Evolutionary conservation across 139 green algal species (phyloP).

Genomic region (Nannochloris sp.): DNA sequence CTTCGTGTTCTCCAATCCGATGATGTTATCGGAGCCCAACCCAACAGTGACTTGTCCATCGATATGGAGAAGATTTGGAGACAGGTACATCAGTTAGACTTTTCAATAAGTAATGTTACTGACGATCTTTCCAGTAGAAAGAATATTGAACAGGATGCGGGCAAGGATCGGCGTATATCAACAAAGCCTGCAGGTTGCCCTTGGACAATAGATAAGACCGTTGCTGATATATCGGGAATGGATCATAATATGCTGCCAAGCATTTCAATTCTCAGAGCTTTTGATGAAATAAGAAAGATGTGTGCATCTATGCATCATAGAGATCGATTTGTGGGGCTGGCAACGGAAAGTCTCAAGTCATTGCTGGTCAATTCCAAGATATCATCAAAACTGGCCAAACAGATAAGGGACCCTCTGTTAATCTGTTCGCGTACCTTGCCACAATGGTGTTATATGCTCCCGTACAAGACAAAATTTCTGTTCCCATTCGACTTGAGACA

Average conservation of each 20-base stretch:
- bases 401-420: conserved; percentile 83
- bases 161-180: no score
- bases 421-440: conserved; percentile 77
- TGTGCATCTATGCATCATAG: neutral
- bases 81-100: no score
- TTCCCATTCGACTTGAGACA: conserved; percentile 83
- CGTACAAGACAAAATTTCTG: conserved; percentile 53
- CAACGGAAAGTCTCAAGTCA: neutral
- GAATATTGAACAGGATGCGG: no score
- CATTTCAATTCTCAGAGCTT: neutral
- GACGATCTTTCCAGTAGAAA: no score
- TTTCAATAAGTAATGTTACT: no score
- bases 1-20: no score
- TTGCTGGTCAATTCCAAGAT: conserved; percentile 57
- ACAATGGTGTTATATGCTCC: conserved; percentile 65
- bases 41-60: no score
- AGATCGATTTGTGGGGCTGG: neutral
- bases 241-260: no score
- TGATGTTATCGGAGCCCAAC: no score
- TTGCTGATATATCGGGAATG: neutral
- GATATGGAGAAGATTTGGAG: no score
- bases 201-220: neutral
- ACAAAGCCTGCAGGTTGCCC: neutral
- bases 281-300: conserved; percentile 5
- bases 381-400: conserved; percentile 77